Conservation (phyloP, 1,284 basidiomycete species). For the Athelia sp. region DNA sequence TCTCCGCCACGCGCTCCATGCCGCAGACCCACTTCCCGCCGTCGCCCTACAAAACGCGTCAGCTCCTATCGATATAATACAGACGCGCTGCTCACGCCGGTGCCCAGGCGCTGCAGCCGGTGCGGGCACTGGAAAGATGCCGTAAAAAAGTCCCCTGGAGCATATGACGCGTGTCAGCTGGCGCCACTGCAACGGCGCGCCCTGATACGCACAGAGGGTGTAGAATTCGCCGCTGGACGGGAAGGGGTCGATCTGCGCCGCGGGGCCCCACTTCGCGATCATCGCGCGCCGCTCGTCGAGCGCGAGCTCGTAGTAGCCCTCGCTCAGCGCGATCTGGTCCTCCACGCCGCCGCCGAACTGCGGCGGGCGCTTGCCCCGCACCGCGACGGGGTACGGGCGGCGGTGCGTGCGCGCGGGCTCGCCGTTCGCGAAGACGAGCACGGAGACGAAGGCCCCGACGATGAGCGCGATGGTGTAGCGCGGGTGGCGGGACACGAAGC, state of each 20-base stretch:
- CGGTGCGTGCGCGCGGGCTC: conserved; percentile 16
- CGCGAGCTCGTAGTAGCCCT: conserved; percentile 8
- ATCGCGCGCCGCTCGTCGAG: conserved; percentile 9
- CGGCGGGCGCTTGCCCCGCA: no score
- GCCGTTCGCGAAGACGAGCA: background rate
- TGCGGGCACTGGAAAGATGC: conserved; percentile 43
- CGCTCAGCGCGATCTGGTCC: conserved; percentile 1
- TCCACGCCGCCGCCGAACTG: conserved; percentile 16
- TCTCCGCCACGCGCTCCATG: conserved; percentile 34
- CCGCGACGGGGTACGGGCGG: background rate
- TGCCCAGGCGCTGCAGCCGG: conserved; percentile 37
- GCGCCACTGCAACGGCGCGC: background rate
- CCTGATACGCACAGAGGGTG: conserved; percentile 29
- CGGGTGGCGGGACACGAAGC: background rate
- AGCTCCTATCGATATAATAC: no score
- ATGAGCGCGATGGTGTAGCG: background rate
- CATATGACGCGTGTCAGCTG: conserved; percentile 4
- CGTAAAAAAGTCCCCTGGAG: conserved; percentile 45
- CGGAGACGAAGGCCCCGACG: background rate
- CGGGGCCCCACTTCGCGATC: conserved; percentile 14
- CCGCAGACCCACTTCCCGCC: conserved; percentile 53
- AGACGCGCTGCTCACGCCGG: no score
- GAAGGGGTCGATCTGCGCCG: conserved; percentile 27
- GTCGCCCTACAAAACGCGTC: conserved; percentile 30
- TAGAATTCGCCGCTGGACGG: conserved; percentile 23